These are phyloP conservation scores for Piloderma croceum DNA, from an alignment of 768 basidiomycete genomes.

Conservation along the genomic window DNA sequence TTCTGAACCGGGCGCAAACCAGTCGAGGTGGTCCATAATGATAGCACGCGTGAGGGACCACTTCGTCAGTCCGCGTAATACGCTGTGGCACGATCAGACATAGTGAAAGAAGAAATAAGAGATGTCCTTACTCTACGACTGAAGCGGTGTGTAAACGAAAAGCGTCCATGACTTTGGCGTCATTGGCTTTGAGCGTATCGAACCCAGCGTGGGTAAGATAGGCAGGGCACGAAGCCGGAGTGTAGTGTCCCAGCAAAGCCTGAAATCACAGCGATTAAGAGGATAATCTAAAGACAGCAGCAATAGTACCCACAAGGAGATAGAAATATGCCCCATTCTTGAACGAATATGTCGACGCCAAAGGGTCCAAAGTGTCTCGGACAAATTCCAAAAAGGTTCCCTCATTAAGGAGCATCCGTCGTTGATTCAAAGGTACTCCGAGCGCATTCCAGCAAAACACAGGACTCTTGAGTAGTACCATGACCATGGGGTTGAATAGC, in stretches of 20 bases:
- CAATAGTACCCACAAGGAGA: conserved; percentile 36
- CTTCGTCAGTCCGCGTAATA: conserved; percentile 30
- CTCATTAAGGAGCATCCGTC: conserved; percentile 52
- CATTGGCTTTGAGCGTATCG: conserved; percentile 44
- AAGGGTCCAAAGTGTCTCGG: conserved; percentile 45
- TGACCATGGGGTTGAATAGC: conserved; percentile 52
- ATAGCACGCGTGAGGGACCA: conserved; percentile 55
- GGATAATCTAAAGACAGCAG: conserved; percentile 3
- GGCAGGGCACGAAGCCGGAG: conserved; percentile 50
- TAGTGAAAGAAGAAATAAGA: not conserved
- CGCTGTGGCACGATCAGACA: conserved; percentile 4
- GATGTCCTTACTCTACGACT: conserved; percentile 50
- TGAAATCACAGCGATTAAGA: conserved; percentile 8
- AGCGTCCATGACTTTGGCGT: conserved; percentile 39
- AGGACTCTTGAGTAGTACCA: conserved; percentile 41
- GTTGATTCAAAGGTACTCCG: conserved; percentile 69
- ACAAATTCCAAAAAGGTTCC: conserved; percentile 46
- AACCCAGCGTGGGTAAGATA: conserved; percentile 63
- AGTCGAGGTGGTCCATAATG: conserved; percentile 70
- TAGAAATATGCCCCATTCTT: conserved; percentile 68
- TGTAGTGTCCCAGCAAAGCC: conserved; percentile 50
- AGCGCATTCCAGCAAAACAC: conserved; percentile 70
- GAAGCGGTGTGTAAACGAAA: conserved; percentile 72
- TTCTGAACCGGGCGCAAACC: conserved; percentile 44
- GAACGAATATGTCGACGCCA: conserved; percentile 42